Conservation (phyloP, 768 basidiomycete species). For the Russula foetens region DNA sequence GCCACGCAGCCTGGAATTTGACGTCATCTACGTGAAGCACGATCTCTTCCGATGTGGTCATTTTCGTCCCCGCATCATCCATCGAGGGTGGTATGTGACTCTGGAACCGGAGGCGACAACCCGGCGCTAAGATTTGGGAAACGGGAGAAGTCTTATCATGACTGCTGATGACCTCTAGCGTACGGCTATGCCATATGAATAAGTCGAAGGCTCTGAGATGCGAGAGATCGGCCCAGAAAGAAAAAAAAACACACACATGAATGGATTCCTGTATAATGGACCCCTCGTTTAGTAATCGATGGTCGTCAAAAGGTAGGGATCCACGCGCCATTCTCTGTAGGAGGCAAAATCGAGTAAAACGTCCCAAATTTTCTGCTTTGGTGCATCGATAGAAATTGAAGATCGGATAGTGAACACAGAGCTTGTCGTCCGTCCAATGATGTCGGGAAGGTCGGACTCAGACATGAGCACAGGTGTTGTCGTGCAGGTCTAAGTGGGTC, state of each 20-base stretch:
- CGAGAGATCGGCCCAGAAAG: background rate
- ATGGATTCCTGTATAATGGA: slow-evolving; percentile 1
- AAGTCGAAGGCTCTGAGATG: background rate
- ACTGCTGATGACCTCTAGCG: background rate
- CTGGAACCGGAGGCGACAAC: background rate
- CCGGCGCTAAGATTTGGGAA: background rate
- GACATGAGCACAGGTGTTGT: background rate
- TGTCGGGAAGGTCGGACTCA: background rate
- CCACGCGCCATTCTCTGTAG: slow-evolving; percentile 3
- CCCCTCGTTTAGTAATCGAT: background rate
- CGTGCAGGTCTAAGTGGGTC: background rate
- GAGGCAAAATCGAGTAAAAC: slow-evolving; percentile 7
- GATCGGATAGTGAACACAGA: slow-evolving; percentile 3
- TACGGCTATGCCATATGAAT: background rate
- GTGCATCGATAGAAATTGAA: slow-evolving; percentile 4
- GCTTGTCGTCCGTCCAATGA: background rate
- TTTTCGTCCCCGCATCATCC: background rate
- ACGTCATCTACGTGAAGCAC: background rate
- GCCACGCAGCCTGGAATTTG: slow-evolving; percentile 7
- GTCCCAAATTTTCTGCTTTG: slow-evolving; percentile 8
- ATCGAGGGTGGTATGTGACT: slow-evolving; percentile 3
- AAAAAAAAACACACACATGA: background rate
- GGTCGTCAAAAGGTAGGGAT: background rate
- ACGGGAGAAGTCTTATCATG: too few relatives aligned
- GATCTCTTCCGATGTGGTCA: background rate